phyloP scores from a whole-genome alignment of 176 grass and related monocot genomes.

The Raddia distichophylla region DNA sequence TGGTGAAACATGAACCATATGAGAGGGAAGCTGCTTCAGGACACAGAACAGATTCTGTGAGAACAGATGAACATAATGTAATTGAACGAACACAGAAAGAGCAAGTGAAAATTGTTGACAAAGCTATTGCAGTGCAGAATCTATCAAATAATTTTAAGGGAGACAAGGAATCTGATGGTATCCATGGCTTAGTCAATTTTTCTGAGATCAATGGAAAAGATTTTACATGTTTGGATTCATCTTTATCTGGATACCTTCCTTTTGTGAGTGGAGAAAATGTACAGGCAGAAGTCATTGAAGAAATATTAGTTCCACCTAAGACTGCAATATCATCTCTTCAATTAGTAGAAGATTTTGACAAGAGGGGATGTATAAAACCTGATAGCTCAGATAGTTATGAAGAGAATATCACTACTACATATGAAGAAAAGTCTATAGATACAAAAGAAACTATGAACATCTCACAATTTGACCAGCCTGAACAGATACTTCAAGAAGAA shows the following conservation, averaged over 20 bases:
- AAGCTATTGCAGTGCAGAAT: slow-evolving; percentile 26
- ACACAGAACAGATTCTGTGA: slow-evolving; percentile 19
- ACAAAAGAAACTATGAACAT: slow-evolving; percentile 18
- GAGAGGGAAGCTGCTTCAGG: slow-evolving; percentile 1
- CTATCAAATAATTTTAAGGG: slow-evolving; percentile 8
- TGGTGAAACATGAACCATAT: slow-evolving; percentile 39
- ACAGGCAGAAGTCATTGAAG: slow-evolving; percentile 31
- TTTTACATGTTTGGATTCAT: slow-evolving; percentile 14
- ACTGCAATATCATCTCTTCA: slow-evolving; percentile 17
- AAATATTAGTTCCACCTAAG: slow-evolving; percentile 2
- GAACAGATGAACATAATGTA: slow-evolving; percentile 7
- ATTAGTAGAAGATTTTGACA: slow-evolving; percentile 38
- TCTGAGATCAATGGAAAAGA: slow-evolving; percentile 11
- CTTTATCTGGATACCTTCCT: slow-evolving; percentile 9
- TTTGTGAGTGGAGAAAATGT: slow-evolving; percentile 37
- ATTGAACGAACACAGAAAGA: slow-evolving; percentile 36
- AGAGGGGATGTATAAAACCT: slow-evolving; percentile 13
- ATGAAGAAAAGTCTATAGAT: slow-evolving; percentile 9
- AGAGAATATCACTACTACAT: slow-evolving; percentile 20
- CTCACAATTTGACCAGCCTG: slow-evolving; percentile 35
- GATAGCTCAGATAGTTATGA: slow-evolving; percentile 28
- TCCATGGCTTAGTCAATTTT: neutral
- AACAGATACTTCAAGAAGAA: slow-evolving; percentile 23
- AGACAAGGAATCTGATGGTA: slow-evolving; percentile 19
- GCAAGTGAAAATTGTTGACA: slow-evolving; percentile 8